These are phyloP conservation scores for Aspergillus sclerotialis DNA, from an alignment of 2,329 filamentous ascomycete species.

Conservation along the genomic window DNA sequence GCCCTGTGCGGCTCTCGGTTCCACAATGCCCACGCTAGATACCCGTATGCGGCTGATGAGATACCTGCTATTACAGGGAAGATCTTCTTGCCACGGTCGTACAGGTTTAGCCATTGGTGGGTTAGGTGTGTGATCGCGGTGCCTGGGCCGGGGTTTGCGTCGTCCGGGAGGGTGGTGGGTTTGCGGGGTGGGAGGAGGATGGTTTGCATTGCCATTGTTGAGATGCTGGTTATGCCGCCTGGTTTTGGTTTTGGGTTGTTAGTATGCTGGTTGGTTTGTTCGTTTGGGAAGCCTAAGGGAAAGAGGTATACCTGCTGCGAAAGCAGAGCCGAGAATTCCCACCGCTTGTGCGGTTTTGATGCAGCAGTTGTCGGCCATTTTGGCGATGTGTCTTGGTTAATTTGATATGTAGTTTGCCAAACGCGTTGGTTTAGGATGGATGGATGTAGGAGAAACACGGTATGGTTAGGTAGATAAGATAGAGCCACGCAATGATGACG, in stretches of 20 bases:
- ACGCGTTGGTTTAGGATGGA: too few relatives aligned
- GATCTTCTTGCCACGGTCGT: constrained; percentile 48
- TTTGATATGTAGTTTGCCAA: constrained; percentile 1
- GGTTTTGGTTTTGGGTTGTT: background rate
- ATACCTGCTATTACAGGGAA: constrained; percentile 45
- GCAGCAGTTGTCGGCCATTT: constrained; percentile 5
- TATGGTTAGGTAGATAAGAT: too few relatives aligned
- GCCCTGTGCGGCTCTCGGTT: background rate
- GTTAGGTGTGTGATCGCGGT: constrained; percentile 18
- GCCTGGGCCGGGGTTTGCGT: constrained; percentile 8
- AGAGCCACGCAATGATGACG: too few relatives aligned
- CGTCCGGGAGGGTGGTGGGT: background rate
- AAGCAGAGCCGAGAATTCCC: constrained; percentile 12
- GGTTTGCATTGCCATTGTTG: constrained; percentile 14
- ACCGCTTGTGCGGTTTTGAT: constrained; percentile 10
- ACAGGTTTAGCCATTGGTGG: constrained; percentile 23
- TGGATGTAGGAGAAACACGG: too few relatives aligned
- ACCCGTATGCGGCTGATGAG: constrained; percentile 46
- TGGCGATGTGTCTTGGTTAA: background rate
- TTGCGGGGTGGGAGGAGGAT: constrained; percentile 13
- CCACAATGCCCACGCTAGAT: constrained; percentile 21
- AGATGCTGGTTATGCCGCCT: constrained; percentile 21
- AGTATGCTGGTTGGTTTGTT: background rate
- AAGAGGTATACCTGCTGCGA: constrained; percentile 8
- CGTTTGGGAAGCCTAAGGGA: background rate